phyloP scores from a whole-genome alignment of 106 monocot genomes.

The Amphibolis antarctica region DNA sequence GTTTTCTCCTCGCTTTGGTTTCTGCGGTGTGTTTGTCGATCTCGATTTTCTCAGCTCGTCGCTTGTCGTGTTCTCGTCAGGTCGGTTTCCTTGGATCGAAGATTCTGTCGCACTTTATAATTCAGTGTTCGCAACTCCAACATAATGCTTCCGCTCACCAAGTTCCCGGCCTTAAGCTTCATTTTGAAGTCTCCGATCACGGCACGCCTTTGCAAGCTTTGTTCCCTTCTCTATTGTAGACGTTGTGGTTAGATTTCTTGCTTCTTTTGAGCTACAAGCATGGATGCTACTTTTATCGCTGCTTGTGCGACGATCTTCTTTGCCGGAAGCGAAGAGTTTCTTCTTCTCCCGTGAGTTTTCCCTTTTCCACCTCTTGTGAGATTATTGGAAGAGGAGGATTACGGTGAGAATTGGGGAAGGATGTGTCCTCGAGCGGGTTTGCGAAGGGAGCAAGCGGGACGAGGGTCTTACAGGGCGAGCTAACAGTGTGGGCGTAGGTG shows the following conservation, averaged over 20 bases:
- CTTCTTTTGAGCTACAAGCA: too few species aligned
- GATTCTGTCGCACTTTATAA: too few species aligned
- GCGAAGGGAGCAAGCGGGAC: constrained; percentile 58
- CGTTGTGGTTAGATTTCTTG: too few species aligned
- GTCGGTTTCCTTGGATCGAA: too few species aligned
- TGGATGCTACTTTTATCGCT: neutral
- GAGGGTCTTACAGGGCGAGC: constrained; percentile 61
- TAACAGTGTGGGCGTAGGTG: constrained; percentile 8
- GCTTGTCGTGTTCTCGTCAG: too few species aligned
- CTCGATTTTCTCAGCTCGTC: too few species aligned
- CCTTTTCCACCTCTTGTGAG: neutral
- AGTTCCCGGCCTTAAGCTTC: constrained; percentile 2
- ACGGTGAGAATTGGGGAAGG: neutral
- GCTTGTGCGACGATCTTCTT: neutral
- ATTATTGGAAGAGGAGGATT: neutral
- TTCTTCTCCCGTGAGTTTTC: neutral
- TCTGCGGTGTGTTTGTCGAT: too few species aligned
- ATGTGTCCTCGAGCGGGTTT: constrained; percentile 52
- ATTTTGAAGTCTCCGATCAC: neutral
- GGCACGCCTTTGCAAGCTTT: neutral
- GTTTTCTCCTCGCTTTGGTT: too few species aligned
- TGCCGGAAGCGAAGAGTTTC: neutral
- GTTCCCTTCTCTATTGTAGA: neutral
- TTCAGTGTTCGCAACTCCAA: too few species aligned
- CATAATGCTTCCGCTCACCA: constrained; percentile 2